Evolutionary conservation across 78 protist species (phyloP).

Genomic region (Dictyostelium capitatum): DNA sequence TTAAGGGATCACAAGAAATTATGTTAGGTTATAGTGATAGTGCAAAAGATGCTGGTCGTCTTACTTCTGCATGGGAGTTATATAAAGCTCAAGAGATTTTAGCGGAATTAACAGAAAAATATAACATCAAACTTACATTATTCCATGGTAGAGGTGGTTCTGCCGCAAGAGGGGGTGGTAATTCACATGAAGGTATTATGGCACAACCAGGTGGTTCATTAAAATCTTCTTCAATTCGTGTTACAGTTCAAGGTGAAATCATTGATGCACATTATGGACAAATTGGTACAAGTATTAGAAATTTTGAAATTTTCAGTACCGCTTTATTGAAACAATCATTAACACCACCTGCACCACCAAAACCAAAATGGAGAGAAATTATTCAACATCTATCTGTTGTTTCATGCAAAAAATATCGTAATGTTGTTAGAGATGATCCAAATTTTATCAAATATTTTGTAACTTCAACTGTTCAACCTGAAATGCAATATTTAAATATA

Average conservation of each 20-base stretch:
- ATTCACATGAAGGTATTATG: conserved; percentile 76
- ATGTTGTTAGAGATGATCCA: conserved; percentile 69
- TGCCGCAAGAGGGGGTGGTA: conserved; percentile 89
- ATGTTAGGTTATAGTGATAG: conserved; percentile 92
- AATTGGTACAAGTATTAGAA: conserved; percentile 26
- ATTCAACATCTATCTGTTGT: conserved; percentile 73
- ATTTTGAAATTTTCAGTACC: conserved; percentile 81
- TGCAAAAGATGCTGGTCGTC: conserved; percentile 86
- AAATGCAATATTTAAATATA: conserved; percentile 71
- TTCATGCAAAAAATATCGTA: conserved; percentile 74
- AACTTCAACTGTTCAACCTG: conserved; percentile 80
- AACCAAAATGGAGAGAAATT: conserved; percentile 63
- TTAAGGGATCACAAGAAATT: conserved; percentile 81
- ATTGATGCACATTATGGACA: conserved; percentile 83
- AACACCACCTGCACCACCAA: conserved; percentile 79
- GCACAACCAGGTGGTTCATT: conserved; percentile 90
- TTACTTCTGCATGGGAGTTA: conserved; percentile 82
- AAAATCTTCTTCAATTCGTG: conserved; percentile 45
- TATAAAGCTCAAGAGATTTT: conserved; percentile 82
- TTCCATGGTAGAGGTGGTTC: conserved; percentile 93
- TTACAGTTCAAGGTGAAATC: conserved; percentile 91
- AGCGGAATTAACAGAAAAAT: conserved; percentile 6
- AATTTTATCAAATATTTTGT: conserved; percentile 85
- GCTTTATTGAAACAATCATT: conserved; percentile 80
- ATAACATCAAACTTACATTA: conserved; percentile 44